Base-by-base conservation (phyloP, 345 rosid genomes). In the Moringa oleifera region DNA sequence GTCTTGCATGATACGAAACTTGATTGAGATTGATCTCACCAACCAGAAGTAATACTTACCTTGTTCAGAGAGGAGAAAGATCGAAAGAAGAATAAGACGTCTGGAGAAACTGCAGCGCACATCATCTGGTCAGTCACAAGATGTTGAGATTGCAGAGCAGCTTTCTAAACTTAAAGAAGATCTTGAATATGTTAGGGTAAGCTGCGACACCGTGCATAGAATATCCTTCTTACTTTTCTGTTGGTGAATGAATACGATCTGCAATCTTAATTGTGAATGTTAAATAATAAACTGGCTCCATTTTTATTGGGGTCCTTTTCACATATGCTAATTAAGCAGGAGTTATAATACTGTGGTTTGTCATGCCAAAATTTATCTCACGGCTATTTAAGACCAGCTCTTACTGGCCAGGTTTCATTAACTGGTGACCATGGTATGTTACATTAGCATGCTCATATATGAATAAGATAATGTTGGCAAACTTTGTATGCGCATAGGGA, bases 111-210 rank as follows among this genome's bases (percentile, higher is more conserved):
- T 83, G 71, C 97, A 91, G 19, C 96, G 97, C 6, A 59, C 85
- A 69, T 83, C 89, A 13, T 84, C 92, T 9, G 76, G 84, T 11
- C 95, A 83, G 71, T 72, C 77, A 0, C 95, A 90, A 55, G 96
- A 95, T 69, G 70, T 77, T 1, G 83, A 85, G 24, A 74, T 71
- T 63, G 70, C 84, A 46, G 87, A 82, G 53, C 97, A 87, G 75
- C 91, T 90, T 25, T 75, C 61, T 62, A 87, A 91, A 65, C 81
- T 89, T 74, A 88, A 95, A 74, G 99, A 95, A 72, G 99, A 95
- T 74, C 97, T 91, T 63, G 99, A 95, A 73, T 95, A 95, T 74
- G 95, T 95, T 70, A 67, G 95, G 91, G 99, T 91, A 75, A 67
- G 80, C 66, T 69, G 47, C 17, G 6, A 11, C 13, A 1, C 13